phyloP scores from a whole-genome alignment of 1,139 yeast species.

The Sugiyamaella sp. region DNA sequence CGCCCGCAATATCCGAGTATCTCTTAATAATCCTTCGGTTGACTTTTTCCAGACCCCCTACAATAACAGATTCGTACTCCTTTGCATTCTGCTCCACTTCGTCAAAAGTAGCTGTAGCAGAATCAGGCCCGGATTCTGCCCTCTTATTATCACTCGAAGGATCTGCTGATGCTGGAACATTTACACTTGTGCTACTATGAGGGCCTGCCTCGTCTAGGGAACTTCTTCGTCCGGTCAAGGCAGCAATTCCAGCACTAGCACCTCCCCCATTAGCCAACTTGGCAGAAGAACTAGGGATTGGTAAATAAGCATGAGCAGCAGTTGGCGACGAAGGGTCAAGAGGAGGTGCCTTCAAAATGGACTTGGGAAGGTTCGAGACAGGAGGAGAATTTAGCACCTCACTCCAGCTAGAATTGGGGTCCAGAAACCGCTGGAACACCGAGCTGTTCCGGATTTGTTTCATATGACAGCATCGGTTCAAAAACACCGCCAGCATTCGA shows the following conservation, averaged over 20 bases:
- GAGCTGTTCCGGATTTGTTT: slow-evolving; percentile 59
- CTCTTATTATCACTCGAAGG: not conserved
- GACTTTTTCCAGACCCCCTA: slow-evolving; percentile 61
- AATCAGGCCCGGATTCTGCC: too few species aligned
- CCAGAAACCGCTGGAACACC: slow-evolving; percentile 75
- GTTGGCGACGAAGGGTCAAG: slow-evolving; percentile 55
- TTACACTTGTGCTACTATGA: not conserved
- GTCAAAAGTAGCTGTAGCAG: slow-evolving; percentile 45
- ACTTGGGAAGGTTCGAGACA: slow-evolving; percentile 55
- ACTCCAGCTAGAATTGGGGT: slow-evolving; percentile 81
- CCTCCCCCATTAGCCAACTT: slow-evolving; percentile 32
- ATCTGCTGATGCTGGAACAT: not conserved
- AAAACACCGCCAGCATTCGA: slow-evolving; percentile 73
- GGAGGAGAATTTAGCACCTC: slow-evolving; percentile 60
- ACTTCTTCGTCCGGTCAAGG: not conserved
- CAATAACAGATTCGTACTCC: slow-evolving; percentile 59
- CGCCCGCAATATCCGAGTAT: slow-evolving; percentile 64
- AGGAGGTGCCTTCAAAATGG: slow-evolving; percentile 59
- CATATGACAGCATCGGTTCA: slow-evolving; percentile 71
- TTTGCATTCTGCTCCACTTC: slow-evolving; percentile 54
- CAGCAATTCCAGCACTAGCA: slow-evolving; percentile 28
- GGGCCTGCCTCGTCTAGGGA: not conserved
- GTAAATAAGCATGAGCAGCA: slow-evolving; percentile 63
- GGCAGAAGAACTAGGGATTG: slow-evolving; percentile 57
- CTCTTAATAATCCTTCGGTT: slow-evolving; percentile 67